Evolutionary conservation across 2,329 filamentous ascomycete genomes (phyloP).

Genomic region (Elsinoe australis): DNA sequence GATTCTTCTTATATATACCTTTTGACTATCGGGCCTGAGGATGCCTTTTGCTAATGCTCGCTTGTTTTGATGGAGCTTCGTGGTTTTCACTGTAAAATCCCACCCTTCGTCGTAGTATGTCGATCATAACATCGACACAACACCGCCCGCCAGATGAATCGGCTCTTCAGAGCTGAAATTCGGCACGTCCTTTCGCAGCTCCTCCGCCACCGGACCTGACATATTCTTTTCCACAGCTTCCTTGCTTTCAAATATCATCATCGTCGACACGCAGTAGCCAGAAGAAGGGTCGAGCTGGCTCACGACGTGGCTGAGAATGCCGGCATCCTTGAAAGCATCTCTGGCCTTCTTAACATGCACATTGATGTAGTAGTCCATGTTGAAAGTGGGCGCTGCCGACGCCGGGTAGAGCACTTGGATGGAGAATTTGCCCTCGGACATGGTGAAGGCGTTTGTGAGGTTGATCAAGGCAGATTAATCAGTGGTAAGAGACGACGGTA

Average conservation of each 20-base stretch:
- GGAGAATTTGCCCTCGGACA: background rate
- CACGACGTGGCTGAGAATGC: background rate
- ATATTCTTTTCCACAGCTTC: background rate
- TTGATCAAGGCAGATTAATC: background rate
- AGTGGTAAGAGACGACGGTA: background rate
- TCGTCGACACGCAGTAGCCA: background rate
- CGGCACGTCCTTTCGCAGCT: background rate
- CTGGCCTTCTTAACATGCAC: background rate
- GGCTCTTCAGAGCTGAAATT: background rate
- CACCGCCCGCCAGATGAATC: background rate
- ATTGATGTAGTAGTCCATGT: slow-evolving; percentile 11
- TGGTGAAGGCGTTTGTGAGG: background rate
- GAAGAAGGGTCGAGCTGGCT: background rate
- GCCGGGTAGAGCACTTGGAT: background rate
- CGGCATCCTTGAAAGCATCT: background rate
- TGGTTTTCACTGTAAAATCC: too few species aligned
- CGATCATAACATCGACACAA: too few species aligned
- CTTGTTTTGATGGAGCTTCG: too few species aligned
- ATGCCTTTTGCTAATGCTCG: too few species aligned
- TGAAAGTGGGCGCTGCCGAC: background rate
- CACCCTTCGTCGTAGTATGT: too few species aligned
- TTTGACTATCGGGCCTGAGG: too few species aligned
- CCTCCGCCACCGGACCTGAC: background rate
- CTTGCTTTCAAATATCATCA: slow-evolving; percentile 6
- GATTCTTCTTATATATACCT: too few species aligned